Evolutionary conservation across 305 asterid species (phyloP).

Genomic region (Striga hermonthica): DNA sequence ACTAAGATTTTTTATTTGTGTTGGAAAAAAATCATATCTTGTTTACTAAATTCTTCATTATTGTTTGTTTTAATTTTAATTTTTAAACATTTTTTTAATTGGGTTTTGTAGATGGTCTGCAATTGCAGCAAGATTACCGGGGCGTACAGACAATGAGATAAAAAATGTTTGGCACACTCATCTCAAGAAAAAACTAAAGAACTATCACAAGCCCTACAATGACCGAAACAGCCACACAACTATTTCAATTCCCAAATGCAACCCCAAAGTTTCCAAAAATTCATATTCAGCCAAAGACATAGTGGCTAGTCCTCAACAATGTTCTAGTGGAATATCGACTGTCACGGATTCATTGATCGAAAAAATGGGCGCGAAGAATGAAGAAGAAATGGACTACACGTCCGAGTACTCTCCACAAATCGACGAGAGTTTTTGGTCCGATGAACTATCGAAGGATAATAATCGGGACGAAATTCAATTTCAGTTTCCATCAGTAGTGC

Average conservation of each 20-base stretch:
- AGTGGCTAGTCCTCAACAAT: slow-evolving; percentile 35
- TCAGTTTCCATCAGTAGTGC: slow-evolving; percentile 31
- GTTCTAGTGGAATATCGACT: slow-evolving; percentile 50
- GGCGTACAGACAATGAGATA: slow-evolving; percentile 91
- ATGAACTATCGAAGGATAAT: slow-evolving; percentile 35
- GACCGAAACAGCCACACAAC: slow-evolving; percentile 38
- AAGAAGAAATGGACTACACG: slow-evolving; percentile 49
- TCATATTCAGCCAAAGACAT: slow-evolving; percentile 1
- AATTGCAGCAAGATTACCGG: slow-evolving; percentile 84
- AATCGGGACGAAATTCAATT: background rate
- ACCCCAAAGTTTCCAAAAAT: slow-evolving; percentile 25
- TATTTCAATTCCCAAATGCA: slow-evolving; percentile 25
- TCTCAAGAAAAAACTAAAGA: slow-evolving; percentile 65
- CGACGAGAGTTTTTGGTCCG: slow-evolving; percentile 57
- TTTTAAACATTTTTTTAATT: background rate
- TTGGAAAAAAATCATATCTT: too few relatives aligned
- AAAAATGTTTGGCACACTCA: slow-evolving; percentile 97
- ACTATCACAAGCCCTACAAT: slow-evolving; percentile 31
- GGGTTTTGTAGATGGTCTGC: slow-evolving; percentile 73
- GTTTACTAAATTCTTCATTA: too few relatives aligned
- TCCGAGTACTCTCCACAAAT: slow-evolving; percentile 40
- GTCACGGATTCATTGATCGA: slow-evolving; percentile 36
- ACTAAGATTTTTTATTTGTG: too few relatives aligned
- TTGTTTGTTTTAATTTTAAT: background rate
- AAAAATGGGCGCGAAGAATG: slow-evolving; percentile 35